These are phyloP conservation scores for Xylaria sp. DNA, from an alignment of 2,329 filamentous ascomycete species.

Conservation along the genomic window DNA sequence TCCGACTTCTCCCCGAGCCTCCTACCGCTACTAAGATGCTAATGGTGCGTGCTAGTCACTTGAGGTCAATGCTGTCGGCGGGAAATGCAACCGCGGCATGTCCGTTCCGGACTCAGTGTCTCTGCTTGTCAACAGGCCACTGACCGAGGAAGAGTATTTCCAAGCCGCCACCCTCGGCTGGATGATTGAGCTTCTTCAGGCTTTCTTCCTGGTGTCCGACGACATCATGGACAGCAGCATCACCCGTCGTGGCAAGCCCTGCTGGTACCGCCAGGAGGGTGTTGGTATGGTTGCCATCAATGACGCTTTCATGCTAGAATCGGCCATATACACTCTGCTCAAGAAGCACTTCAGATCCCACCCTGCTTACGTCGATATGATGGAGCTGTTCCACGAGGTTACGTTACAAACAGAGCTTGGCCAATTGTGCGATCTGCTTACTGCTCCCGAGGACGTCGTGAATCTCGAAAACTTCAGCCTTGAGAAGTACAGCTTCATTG, in stretches of 20 bases:
- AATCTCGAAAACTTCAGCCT: slow-evolving; percentile 95
- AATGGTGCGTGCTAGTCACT: slow-evolving; percentile 69
- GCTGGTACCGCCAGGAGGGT: slow-evolving; percentile 92
- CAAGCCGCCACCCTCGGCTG: slow-evolving; percentile 88
- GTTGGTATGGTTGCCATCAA: slow-evolving; percentile 99
- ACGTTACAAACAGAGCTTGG: slow-evolving; percentile 95
- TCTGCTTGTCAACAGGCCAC: slow-evolving; percentile 76
- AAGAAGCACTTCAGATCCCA: slow-evolving; percentile 94
- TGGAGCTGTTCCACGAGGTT: slow-evolving; percentile 97
- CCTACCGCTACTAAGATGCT: slow-evolving; percentile 5
- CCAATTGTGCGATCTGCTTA: slow-evolving; percentile 93
- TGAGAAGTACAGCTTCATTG: slow-evolving; percentile 96
- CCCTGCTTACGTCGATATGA: slow-evolving; percentile 86
- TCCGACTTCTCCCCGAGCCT: not conserved
- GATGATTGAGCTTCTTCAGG: slow-evolving; percentile 98
- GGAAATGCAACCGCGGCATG: slow-evolving; percentile 99
- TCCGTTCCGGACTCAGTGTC: slow-evolving; percentile 93
- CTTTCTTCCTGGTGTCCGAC: slow-evolving; percentile 98
- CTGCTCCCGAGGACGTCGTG: slow-evolving; percentile 92
- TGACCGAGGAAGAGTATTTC: slow-evolving; percentile 87
- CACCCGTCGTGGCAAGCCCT: slow-evolving; percentile 92
- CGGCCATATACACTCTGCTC: slow-evolving; percentile 87
- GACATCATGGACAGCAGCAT: slow-evolving; percentile 99
- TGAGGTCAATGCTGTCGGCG: slow-evolving; percentile 87
- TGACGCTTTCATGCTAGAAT: slow-evolving; percentile 95